These are phyloP conservation scores for Paraleonurus japonicus DNA, from an alignment of 257 asterid species.

Conservation along the genomic window DNA sequence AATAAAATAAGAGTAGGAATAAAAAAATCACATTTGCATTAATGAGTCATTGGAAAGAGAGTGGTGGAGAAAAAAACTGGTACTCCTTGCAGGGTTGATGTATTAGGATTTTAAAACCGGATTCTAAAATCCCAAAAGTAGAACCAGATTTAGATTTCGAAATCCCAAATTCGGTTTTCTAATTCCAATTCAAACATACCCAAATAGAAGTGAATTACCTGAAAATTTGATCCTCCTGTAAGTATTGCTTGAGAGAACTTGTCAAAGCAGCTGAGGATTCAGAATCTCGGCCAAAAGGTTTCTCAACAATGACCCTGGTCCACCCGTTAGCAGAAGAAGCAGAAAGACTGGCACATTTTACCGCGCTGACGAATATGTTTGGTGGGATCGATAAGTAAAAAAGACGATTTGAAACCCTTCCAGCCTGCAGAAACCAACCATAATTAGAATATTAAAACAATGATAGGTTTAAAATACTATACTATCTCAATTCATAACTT, in stretches of 20 bases:
- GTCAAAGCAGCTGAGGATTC: slow-evolving; percentile 97
- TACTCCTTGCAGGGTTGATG: too few species aligned
- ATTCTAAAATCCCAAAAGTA: too few species aligned
- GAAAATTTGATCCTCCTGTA: slow-evolving; percentile 91
- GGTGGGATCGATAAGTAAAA: slow-evolving; percentile 97
- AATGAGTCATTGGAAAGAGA: too few species aligned
- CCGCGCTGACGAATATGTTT: slow-evolving; percentile 83
- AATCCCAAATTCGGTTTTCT: too few species aligned
- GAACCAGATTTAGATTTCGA: too few species aligned
- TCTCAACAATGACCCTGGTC: slow-evolving; percentile 97
- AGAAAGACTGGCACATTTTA: slow-evolving; percentile 83
- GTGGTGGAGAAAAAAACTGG: too few species aligned
- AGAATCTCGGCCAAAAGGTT: slow-evolving; percentile 96
- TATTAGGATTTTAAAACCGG: too few species aligned
- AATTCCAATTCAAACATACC: neutral
- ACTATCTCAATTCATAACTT: neutral
- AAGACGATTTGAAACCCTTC: slow-evolving; percentile 76
- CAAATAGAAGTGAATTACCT: slow-evolving; percentile 38
- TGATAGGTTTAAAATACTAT: neutral
- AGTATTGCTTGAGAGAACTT: slow-evolving; percentile 72
- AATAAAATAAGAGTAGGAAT: too few species aligned
- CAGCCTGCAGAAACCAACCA: slow-evolving; percentile 52
- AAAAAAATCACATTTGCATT: too few species aligned
- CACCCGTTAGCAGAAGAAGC: slow-evolving; percentile 86
- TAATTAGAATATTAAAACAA: neutral